Evolutionary conservation across 371 early-diverging fungal genomes (phyloP), one percentile per base, ranked within the genome.

Genomic region (Apophysomyces trapeziformis): DNA sequence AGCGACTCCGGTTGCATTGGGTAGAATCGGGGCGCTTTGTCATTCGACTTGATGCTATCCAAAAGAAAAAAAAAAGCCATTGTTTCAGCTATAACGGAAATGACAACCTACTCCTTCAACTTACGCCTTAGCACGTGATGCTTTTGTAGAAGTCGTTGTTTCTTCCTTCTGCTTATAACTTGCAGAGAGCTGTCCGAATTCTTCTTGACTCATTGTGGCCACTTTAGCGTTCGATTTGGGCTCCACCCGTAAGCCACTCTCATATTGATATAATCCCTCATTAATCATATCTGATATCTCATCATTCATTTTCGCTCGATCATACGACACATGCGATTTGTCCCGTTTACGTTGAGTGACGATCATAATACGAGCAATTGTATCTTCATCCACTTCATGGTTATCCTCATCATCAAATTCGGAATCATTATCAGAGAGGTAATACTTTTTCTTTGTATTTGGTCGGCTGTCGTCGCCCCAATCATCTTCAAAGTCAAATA

Each of bases 251-350:
- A 93, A 79, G 44, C 91, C 91, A 41, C 79, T 73, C 67, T 96
- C 95, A 68, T 95, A 96, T 67, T 91, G 86, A 73, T 91, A 90
- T 38, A 96, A 81, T 3, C 95, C 96, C 71, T 96, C 96, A 74
- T 91, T 96, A 77, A 96, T 96, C 76, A 94, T 93, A 41, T 95
- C 93, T 38, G 87, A 85, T 61, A 95, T 84, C 35, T 96, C 96
- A 57, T 90, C 92, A 64, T 92, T 89, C 78, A 89, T 85, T 16
- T 88, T 81, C 74, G 89, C 87, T 68, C 96, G 90, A 66, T 93
- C 92, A 68, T 83, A 91, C 36, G 86, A 81, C 45, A 83, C 79
- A 64, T 91, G 90, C 5, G 87, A 76, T 58, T 88, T 85, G 60
- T 92, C 92, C 63, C 80, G 78, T 43, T 86, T 87, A 63, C 89